These are phyloP conservation scores for Candida chauliodis DNA, from an alignment of 805 yeast species.

Conservation along the genomic window DNA sequence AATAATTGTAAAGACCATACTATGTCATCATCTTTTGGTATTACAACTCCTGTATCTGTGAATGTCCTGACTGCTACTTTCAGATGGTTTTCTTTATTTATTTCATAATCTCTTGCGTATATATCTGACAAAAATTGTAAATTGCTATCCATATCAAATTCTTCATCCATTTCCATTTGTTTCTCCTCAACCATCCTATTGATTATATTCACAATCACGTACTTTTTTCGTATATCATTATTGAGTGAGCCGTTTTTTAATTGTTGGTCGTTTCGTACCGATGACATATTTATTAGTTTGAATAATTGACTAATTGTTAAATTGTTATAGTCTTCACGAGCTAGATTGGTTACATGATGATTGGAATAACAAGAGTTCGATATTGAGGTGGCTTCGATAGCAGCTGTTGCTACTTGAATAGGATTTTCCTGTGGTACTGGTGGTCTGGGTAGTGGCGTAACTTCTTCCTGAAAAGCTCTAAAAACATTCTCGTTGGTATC, in stretches of 20 bases:
- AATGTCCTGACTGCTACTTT: constrained; percentile 35
- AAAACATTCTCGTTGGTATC: constrained; percentile 3
- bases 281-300: constrained; percentile 29
- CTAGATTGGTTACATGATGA: constrained; percentile 22
- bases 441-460: constrained; percentile 1
- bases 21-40: constrained; percentile 90
- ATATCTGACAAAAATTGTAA: constrained; percentile 39
- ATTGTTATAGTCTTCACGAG: constrained; percentile 38
- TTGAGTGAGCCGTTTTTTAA: constrained; percentile 14
- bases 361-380: constrained; percentile 11
- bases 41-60: constrained; percentile 62
- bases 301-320: constrained; percentile 35
- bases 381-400: constrained; percentile 14
- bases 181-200: constrained; percentile 37
- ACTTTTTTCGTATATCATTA: constrained; percentile 34
- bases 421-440: constrained; percentile 2
- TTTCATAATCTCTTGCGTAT: constrained; percentile 34
- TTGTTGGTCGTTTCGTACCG: constrained; percentile 2
- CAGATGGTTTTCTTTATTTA: constrained; percentile 24
- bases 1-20: constrained; percentile 89
- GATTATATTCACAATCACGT: constrained; percentile 31
- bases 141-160: constrained; percentile 41
- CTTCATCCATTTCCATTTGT: constrained; percentile 29
- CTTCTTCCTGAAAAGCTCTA: constrained; percentile 7
- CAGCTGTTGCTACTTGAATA: constrained; percentile 11